Percentiles rank a stretch among this genome's conserved stretches.
These are phyloP conservation scores for Stevia rebaudiana DNA, from an alignment of 140 eudicot species.

Conservation along the genomic window DNA sequence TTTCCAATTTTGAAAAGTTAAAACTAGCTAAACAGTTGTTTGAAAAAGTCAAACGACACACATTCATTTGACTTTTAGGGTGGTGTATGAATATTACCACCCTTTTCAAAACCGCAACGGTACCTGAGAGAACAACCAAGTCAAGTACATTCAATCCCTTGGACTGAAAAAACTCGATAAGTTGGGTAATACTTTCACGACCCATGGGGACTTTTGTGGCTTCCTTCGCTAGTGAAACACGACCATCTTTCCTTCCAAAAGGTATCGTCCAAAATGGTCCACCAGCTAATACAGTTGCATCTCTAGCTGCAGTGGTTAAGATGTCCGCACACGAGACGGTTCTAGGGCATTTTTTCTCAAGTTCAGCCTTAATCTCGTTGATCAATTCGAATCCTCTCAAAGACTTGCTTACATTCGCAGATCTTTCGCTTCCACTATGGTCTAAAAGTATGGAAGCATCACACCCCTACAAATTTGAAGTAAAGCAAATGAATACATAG, in stretches of 20 bases:
- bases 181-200: conserved; percentile 55
- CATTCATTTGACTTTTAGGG: too few relatives aligned
- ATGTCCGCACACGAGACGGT: conserved; percentile 85
- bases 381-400: conserved; percentile 76
- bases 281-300: conserved; percentile 55
- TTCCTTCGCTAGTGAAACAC: conserved; percentile 54
- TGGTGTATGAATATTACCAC: too few relatives aligned
- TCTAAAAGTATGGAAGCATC: conserved; percentile 66
- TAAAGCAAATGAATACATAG: not conserved
- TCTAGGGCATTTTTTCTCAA: conserved; percentile 72
- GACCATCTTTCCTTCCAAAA: conserved; percentile 77
- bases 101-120: too few relatives aligned
- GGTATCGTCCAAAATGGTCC: conserved; percentile 79
- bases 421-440: conserved; percentile 63
- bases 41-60: too few relatives aligned
- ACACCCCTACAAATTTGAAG: conserved; percentile 48
- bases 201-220: conserved; percentile 63
- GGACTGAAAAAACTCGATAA: conserved; percentile 67
- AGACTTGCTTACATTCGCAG: conserved; percentile 54
- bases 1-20: too few relatives aligned
- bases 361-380: conserved; percentile 52
- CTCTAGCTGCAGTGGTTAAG: conserved; percentile 62
- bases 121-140: conserved; percentile 82
- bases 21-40: too few relatives aligned
- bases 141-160: conserved; percentile 73